Evolutionary conservation across 441 rosid species (phyloP).

Genomic region (Mallotus repandus): DNA sequence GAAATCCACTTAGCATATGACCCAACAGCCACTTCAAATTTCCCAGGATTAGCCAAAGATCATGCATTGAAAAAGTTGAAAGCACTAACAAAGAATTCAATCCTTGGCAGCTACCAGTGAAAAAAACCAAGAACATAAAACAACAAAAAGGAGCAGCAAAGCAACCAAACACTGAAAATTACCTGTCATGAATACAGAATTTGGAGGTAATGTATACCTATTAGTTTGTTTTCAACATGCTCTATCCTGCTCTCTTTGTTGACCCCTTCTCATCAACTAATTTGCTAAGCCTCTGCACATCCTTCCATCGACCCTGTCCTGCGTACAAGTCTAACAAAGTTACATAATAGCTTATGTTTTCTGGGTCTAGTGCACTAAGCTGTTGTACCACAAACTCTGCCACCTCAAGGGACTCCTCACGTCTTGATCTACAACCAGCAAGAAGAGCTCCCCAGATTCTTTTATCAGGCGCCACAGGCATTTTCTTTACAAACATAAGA

Average conservation of each 20-base stretch:
- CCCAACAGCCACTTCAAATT: background rate
- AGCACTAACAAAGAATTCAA: background rate
- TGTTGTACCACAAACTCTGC: conserved; percentile 27
- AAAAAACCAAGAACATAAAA: background rate
- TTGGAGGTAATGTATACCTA: background rate
- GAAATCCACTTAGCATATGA: background rate
- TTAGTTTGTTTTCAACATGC: background rate
- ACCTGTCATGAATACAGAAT: background rate
- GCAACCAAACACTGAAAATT: background rate
- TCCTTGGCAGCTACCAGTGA: background rate
- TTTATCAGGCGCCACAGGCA: conserved; percentile 33
- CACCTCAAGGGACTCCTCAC: conserved; percentile 19
- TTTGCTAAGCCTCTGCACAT: conserved; percentile 24
- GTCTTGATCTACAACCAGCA: conserved; percentile 26
- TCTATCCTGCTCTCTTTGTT: background rate
- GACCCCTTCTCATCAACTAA: conserved; percentile 5
- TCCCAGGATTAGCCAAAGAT: background rate
- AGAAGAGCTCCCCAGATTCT: conserved; percentile 32
- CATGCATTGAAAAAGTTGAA: background rate
- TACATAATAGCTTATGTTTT: conserved; percentile 16
- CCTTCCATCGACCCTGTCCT: conserved; percentile 26
- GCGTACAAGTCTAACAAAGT: conserved; percentile 25
- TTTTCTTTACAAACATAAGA: conserved; percentile 26
- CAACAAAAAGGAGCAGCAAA: no score
- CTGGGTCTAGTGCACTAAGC: conserved; percentile 20